Percentiles rank a stretch among this genome's conserved stretches.
phyloP scores from a whole-genome alignment of 176 grass and related monocot species.

The Carex littledalei region DNA sequence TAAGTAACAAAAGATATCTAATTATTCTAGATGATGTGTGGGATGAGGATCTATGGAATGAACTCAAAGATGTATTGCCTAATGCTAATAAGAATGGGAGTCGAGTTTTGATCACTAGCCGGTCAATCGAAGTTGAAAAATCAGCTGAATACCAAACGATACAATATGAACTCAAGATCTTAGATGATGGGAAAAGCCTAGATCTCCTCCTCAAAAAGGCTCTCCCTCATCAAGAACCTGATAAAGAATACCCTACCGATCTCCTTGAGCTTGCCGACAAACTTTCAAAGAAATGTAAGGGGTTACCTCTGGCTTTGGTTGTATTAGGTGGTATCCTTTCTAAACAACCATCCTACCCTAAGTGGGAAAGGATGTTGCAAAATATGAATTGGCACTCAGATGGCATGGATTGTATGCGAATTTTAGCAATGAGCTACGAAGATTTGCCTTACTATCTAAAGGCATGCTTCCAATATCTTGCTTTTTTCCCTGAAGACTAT shows the following conservation, averaged over 20 bases:
- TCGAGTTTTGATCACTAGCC: background rate
- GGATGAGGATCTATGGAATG: background rate
- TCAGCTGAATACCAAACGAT: background rate
- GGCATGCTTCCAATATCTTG: background rate
- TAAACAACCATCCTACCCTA: no score
- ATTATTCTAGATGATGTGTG: conserved; percentile 12
- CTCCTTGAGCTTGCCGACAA: background rate
- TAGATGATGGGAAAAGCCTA: background rate
- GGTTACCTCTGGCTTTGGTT: background rate
- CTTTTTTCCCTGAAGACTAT: background rate
- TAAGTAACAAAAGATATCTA: background rate
- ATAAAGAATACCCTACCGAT: background rate
- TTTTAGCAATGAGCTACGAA: background rate
- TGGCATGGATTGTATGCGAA: background rate
- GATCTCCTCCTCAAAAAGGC: conserved; percentile 3
- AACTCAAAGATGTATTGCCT: background rate
- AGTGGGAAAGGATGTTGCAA: background rate
- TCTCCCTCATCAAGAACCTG: no score
- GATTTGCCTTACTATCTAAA: background rate
- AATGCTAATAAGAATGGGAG: background rate
- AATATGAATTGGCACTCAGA: background rate
- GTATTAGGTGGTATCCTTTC: background rate
- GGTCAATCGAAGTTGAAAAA: background rate
- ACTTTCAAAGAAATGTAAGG: background rate
- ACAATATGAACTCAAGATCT: background rate